These are phyloP conservation scores for Solanum bulbocastanum DNA, from an alignment of 257 asterid species.

Conservation along the genomic window DNA sequence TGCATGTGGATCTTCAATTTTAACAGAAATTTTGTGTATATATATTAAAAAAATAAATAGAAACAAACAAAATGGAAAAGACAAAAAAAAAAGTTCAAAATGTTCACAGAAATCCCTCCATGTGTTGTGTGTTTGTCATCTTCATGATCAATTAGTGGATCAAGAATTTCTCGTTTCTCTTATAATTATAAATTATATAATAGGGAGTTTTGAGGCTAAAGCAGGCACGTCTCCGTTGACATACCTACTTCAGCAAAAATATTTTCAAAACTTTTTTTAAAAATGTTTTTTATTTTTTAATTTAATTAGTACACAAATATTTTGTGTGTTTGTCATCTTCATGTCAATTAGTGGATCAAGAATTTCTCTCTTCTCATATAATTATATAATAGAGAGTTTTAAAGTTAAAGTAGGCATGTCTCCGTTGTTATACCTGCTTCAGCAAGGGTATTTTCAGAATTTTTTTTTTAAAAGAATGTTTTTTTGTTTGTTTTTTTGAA, in stretches of 20 bases:
- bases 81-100: background rate
- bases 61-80: background rate
- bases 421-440: no score
- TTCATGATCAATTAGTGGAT: background rate
- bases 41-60: background rate
- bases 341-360: background rate
- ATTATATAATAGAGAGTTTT: no score
- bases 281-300: no score
- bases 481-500: no score
- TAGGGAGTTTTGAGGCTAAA: no score
- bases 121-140: background rate
- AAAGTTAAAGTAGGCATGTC: no score
- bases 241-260: no score
- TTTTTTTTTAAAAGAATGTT: no score
- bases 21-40: background rate
- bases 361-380: background rate
- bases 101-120: background rate
- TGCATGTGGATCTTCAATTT: background rate
- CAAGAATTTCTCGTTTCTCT: background rate
- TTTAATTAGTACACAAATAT: no score
- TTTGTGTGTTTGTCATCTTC: background rate
- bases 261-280: fast-evolving
- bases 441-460: no score
- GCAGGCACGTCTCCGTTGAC: fast-evolving
- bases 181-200: no score